Base-by-base conservation (phyloP, 139 green algal species). In the Chlamydomonas schloesseri region DNA sequence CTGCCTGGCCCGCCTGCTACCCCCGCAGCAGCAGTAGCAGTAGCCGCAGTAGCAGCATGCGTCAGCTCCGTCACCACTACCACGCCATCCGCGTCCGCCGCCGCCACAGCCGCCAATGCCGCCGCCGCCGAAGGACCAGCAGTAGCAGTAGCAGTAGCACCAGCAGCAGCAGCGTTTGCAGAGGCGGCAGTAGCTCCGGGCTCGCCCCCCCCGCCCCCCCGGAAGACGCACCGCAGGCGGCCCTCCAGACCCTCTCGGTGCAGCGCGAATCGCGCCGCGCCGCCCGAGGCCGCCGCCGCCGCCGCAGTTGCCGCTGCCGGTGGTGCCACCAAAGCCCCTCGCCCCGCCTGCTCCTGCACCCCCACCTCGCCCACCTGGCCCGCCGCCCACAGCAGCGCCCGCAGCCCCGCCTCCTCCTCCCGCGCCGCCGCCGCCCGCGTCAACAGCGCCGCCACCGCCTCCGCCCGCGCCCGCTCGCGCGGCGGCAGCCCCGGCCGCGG, bases 1-100 rank as follows among this genome's bases (percentile, higher is more conserved):
- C n/a, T n/a, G n/a, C n/a, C n/a, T n/a, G n/a, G n/a, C n/a, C n/a
- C n/a, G n/a, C n/a, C n/a, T n/a, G n/a, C n/a, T n/a, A n/a, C n/a
- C n/a, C n/a, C n/a, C n/a, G n/a, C n/a, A n/a, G n/a, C n/a, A n/a
- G n/a, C n/a, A n/a, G n/a, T n/a, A n/a, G n/a, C n/a, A n/a, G n/a
- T n/a, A n/a, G n/a, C n/a, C n/a, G n/a, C n/a, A n/a, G n/a, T n/a
- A n/a, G n/a, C n/a, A n/a, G n/a, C n/a, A n/a, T n/a, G n/a, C 47
- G 47, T 68, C 18, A 84, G 79, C 67, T 85, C 79, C 47, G 31
- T 37, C 26, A 85, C 23, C 79, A 64, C 8, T 67, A 76, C 17
- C 65, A 69, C 13, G 10, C n/a, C 79, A 4, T 77, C 79, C 6
- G 64, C 36, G 4, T 3, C 24, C 60, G 28, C 15, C n/a, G 58